These are phyloP conservation scores for Scedosporium dehoogii DNA, from an alignment of 2,329 filamentous ascomycete species.

Conservation along the genomic window DNA sequence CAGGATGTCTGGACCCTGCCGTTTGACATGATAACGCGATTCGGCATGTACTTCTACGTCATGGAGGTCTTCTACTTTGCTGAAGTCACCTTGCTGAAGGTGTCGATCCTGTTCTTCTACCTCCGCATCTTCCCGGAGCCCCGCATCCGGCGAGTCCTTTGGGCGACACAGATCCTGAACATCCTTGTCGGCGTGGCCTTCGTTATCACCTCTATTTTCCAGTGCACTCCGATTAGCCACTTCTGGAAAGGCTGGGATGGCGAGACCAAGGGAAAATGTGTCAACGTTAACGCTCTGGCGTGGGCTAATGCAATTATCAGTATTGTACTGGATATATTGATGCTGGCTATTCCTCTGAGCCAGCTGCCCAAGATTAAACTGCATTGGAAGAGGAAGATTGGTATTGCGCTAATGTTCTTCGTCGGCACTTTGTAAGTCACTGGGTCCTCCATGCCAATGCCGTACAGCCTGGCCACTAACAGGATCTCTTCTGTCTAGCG, in stretches of 20 bases:
- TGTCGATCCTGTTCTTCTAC: conserved; percentile 40
- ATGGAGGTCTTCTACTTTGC: conserved; percentile 31
- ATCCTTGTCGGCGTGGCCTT: conserved; percentile 25
- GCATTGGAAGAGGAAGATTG: conserved; percentile 32
- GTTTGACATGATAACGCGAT: conserved; percentile 26
- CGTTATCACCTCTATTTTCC: conserved; percentile 29
- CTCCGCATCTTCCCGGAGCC: conserved; percentile 34
- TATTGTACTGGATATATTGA: conserved; percentile 36
- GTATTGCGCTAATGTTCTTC: conserved; percentile 32
- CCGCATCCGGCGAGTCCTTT: conserved; percentile 24
- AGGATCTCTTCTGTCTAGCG: conserved; percentile 8
- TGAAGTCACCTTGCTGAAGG: conserved; percentile 30
- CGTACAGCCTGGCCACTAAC: conserved; percentile 4
- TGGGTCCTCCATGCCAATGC: neutral
- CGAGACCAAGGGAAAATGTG: conserved; percentile 31
- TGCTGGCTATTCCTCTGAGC: conserved; percentile 35
- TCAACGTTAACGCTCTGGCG: conserved; percentile 30
- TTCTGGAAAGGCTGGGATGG: conserved; percentile 44
- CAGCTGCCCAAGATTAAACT: conserved; percentile 26
- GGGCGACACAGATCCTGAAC: conserved; percentile 26
- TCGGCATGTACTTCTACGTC: conserved; percentile 28
- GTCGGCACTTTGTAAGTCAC: conserved; percentile 27
- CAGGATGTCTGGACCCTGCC: conserved; percentile 35
- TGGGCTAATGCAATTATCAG: conserved; percentile 38
- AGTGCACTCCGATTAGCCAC: conserved; percentile 35